A percentile compares a stretch with the other conserved stretches of the same genome.
These are phyloP conservation scores for Trifolium fragiferum DNA, from an alignment of 306 rosid genomes.

Conservation along the genomic window DNA sequence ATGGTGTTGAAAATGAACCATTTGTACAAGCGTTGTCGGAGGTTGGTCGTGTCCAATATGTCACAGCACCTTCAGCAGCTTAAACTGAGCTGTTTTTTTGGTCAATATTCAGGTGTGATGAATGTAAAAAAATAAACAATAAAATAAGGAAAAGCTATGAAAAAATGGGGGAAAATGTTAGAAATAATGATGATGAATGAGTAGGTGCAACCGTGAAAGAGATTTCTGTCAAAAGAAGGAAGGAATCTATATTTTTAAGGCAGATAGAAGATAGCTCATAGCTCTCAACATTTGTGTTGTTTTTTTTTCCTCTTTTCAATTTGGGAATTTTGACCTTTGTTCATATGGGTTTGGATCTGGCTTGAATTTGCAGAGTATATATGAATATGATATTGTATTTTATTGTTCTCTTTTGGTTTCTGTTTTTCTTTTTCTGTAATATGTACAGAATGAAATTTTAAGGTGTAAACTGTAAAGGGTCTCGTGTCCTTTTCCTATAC, in stretches of 20 bases:
- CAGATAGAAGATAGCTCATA: neutral
- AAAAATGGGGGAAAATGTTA: neutral
- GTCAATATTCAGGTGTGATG: neutral
- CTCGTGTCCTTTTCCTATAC: neutral
- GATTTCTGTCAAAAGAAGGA: neutral
- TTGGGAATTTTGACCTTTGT: neutral
- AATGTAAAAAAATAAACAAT: neutral
- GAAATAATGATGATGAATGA: no score
- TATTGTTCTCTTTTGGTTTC: neutral
- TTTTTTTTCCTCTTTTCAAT: neutral
- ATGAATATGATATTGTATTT: neutral
- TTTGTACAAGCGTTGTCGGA: constrained; percentile 57
- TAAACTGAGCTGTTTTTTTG: constrained; percentile 29
- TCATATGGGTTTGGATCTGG: neutral
- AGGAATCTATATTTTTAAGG: no score
- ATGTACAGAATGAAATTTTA: neutral
- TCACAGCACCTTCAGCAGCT: constrained; percentile 81
- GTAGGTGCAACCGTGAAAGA: neutral
- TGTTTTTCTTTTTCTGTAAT: neutral
- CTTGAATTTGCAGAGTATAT: neutral
- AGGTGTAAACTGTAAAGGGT: neutral
- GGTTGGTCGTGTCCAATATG: constrained; percentile 53
- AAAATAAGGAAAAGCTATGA: neutral
- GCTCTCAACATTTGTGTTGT: neutral
- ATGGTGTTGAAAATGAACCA: constrained; percentile 47